Evolutionary conservation across 2,329 filamentous ascomycete genomes (phyloP), one percentile per base, ranked within the genome.

Genomic region (Colletotrichum sp.): DNA sequence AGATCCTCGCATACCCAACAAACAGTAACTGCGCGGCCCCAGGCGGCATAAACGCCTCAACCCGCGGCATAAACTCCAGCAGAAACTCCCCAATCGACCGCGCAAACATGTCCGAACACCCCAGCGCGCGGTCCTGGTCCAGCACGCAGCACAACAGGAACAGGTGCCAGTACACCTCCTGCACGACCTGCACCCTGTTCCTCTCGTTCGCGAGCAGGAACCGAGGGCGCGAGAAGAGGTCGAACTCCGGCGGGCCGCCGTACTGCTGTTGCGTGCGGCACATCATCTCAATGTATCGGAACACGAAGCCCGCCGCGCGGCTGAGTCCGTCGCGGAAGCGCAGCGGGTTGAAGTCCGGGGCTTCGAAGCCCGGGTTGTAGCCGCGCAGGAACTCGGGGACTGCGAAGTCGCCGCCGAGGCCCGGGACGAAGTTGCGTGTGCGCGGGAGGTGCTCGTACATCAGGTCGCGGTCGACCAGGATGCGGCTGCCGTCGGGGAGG

Each of bases 101-200:
- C 5, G 82, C 79, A 24, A 84, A 76, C 30, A 36, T 64, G 4
- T 79, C 73, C 18, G 81, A 81, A 62, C 81, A 84, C 8, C 81
- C 82, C 3, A 84, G 70, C 5, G 79, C 80, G 16, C 66, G 68
- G 36, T 79, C 78, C 30, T 81, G 79, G 39, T 81, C 79, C 10
- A 84, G 78, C 9, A 83, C 75, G 18, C 82, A 76, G 69, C 80
- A 83, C 18, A 84, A 73, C 9, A 77, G 68, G n/a, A 79, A 77
- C 7, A 77, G 60, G 18, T 77, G 68, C 65, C 68, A 60, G 52
- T 79, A 75, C 21, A 78, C 57, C 55, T 77, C 70, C 36, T 39
- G 49, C 26, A 76, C 63, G 8, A 65, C 44, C 30, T 21, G 34
- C 12, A 57, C 59, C 5, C 77, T 34, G 30, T 76, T 44, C 21